phyloP scores from a whole-genome alignment of 2,329 filamentous ascomycete genomes.

The Aspergillus floridensis region DNA sequence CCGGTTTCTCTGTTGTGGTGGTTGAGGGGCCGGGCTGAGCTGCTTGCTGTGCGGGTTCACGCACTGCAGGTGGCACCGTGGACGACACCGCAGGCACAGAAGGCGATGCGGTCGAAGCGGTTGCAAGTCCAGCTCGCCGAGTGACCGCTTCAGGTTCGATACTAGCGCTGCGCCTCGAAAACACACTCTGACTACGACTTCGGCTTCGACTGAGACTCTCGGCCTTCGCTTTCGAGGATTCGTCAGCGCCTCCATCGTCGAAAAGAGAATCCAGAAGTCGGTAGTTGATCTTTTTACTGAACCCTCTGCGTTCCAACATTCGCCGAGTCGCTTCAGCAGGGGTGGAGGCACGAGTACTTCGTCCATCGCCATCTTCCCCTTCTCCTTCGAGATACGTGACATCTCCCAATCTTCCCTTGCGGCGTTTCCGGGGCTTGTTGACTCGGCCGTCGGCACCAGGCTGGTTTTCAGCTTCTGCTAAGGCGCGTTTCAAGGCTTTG shows the following conservation, averaged over 20 bases:
- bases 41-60: conserved; percentile 3
- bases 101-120: conserved; percentile 15
- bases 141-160: conserved; percentile 22
- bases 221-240: conserved; percentile 27
- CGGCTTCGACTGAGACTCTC: conserved; percentile 31
- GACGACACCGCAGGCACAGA: conserved; percentile 10
- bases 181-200: conserved; percentile 36
- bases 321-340: conserved; percentile 67
- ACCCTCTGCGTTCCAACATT: conserved; percentile 65
- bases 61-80: conserved; percentile 4
- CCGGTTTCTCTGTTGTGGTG: conserved; percentile 12
- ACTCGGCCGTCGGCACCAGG: conserved; percentile 21
- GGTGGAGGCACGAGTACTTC: conserved; percentile 63
- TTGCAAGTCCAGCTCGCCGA: conserved; percentile 18
- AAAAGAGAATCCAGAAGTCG: conserved; percentile 40
- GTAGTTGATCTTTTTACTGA: conserved; percentile 75
- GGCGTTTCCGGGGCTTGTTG: conserved; percentile 51
- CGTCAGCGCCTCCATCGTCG: conserved; percentile 35
- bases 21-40: conserved; percentile 5
- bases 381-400: conserved; percentile 47
- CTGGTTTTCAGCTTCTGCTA: conserved; percentile 51
- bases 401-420: conserved; percentile 47
- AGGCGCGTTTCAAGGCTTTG: conserved; percentile 72
- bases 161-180: conserved; percentile 30
- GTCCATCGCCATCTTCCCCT: conserved; percentile 60